Base-by-base conservation (phyloP, 2,329 filamentous ascomycete genomes). In the Annulohypoxylon truncatum region DNA sequence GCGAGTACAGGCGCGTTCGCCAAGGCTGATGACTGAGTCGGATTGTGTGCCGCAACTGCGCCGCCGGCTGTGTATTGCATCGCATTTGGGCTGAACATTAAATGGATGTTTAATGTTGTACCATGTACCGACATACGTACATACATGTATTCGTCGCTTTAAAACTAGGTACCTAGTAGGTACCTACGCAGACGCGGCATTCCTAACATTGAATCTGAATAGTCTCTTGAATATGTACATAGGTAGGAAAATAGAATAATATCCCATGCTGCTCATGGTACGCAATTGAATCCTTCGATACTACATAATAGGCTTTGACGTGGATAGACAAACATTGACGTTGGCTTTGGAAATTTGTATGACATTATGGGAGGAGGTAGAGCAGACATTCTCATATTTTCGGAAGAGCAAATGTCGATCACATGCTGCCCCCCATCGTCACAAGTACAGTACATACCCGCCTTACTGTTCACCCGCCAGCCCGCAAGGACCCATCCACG, bases 391-490 rank as follows among this genome's bases (percentile, higher is more conserved):
- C 31, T 42, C 40, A 12, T 38, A 15, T 13, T 59, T 46, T 40
- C 28, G 42, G 35, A 51, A 38, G 33, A 54, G 50, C 33, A 33
- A 33, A 58, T 29, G 55, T 48, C 40, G 66, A 66, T 68, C 40
- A 40, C 40, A 48, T 48, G 44, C 44, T 20, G 40, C 42, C 24
- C 58, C 18, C 46, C 44, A 18, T 57, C 48, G 28, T 53, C 52
- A 44, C 33, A 48, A 51, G 50, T 61, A 59, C 42, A 48, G 31
- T 50, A 50, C 38, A 42, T 42, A 22, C 38, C 38, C 38, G 38
- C 38, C 38, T 42, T 42, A 42, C 38, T 42, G 18, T 22, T 42
- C 13, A 35, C 13, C 31, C 31, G 38, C 38, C 8, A 42, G 18
- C 18, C 38, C 38, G 9, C 9, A 18, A 5, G 13, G 18, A 42